These are phyloP conservation scores for Dillenia turbinata DNA, from an alignment of 164 flowering plant genomes.

Conservation along the genomic window DNA sequence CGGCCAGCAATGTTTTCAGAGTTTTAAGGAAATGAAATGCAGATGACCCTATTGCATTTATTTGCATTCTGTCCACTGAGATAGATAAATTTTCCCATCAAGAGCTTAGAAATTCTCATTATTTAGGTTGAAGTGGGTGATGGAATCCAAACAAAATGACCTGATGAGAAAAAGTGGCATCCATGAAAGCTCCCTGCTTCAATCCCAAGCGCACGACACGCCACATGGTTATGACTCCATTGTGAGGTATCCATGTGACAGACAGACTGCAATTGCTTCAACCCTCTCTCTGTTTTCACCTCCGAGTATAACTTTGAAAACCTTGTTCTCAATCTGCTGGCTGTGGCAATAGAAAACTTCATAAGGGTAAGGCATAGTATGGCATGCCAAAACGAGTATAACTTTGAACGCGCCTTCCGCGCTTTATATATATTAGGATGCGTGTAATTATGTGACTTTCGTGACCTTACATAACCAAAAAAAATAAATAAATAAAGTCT, in stretches of 20 bases:
- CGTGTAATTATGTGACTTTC: too few relatives aligned
- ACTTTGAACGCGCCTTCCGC: too few relatives aligned
- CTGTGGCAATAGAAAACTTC: constrained; percentile 48
- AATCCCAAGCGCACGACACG: constrained; percentile 33
- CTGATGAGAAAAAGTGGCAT: constrained; percentile 51
- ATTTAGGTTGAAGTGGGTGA: background rate
- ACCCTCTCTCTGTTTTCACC: constrained; percentile 41
- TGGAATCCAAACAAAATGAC: constrained; percentile 39
- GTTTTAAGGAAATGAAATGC: too few relatives aligned
- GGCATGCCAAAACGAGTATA: too few relatives aligned
- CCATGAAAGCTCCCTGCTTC: constrained; percentile 40
- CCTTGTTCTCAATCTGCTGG: constrained; percentile 24
- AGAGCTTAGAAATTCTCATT: too few relatives aligned
- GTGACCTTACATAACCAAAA: too few relatives aligned
- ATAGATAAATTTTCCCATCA: too few relatives aligned
- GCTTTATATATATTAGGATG: too few relatives aligned
- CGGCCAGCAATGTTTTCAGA: too few relatives aligned
- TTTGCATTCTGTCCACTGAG: too few relatives aligned
- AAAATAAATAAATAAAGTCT: too few relatives aligned
- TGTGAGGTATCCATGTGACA: constrained; percentile 57
- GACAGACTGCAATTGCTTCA: constrained; percentile 39
- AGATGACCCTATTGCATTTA: too few relatives aligned
- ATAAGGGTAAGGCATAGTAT: constrained; percentile 53
- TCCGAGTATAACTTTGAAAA: constrained; percentile 24
- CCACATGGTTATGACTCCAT: constrained; percentile 35